Evolutionary conservation across 805 yeast genomes (phyloP).

Genomic region (Dipodascus geniculatus): DNA sequence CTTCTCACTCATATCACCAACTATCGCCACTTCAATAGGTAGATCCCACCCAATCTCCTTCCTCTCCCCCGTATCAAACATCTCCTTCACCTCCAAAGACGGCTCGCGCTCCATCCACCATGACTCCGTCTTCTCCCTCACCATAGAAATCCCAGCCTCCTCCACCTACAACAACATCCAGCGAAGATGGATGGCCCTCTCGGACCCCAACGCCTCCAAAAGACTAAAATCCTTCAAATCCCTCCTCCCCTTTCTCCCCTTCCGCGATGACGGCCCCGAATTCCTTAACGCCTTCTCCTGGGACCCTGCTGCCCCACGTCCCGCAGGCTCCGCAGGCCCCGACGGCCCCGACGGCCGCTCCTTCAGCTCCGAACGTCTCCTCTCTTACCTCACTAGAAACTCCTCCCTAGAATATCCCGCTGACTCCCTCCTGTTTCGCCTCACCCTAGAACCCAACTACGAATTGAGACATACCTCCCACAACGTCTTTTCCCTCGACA

Average conservation of each 20-base stretch:
- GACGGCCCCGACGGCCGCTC: neutral
- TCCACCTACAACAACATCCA: constrained; percentile 14
- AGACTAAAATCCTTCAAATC: neutral
- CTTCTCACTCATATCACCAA: neutral
- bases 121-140: constrained; percentile 8
- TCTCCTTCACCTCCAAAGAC: constrained; percentile 6
- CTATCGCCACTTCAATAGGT: constrained; percentile 6
- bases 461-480: constrained; percentile 5
- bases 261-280: neutral
- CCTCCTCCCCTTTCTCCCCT: neutral
- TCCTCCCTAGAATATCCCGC: constrained; percentile 16
- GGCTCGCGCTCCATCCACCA: neutral
- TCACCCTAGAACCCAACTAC: constrained; percentile 14
- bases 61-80: constrained; percentile 5
- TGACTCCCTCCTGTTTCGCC: constrained; percentile 12
- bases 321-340: too few relatives aligned
- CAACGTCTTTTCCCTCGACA: constrained; percentile 10
- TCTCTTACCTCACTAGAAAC: constrained; percentile 16
- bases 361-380: constrained; percentile 14
- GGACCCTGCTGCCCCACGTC: neutral
- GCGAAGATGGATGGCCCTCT: constrained; percentile 20
- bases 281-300: neutral
- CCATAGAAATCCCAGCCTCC: constrained; percentile 14
- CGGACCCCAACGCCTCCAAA: constrained; percentile 16
- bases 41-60: constrained; percentile 8